Percentiles rank a stretch among this genome's conserved stretches.
Evolutionary conservation across 2,329 filamentous ascomycete species (phyloP).

Genomic region (Colletotrichum salicis): DNA sequence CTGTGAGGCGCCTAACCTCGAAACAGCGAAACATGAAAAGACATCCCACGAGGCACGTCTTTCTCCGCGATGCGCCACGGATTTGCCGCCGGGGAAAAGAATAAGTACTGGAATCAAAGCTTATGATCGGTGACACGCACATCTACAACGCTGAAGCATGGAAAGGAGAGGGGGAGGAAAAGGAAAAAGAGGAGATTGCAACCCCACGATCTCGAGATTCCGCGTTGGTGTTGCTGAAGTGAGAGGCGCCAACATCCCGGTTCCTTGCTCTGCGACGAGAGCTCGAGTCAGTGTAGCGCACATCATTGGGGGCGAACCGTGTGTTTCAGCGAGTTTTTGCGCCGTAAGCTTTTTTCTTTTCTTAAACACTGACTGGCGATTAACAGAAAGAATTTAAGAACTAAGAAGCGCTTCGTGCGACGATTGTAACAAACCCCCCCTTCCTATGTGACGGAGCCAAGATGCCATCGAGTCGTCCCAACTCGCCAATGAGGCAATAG

Average conservation of each 20-base stretch:
- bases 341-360: background rate
- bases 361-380: background rate
- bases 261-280: constrained; percentile 4
- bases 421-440: background rate
- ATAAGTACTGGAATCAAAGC: too few species aligned
- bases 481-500: background rate
- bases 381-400: background rate
- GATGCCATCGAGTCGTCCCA: background rate
- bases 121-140: background rate
- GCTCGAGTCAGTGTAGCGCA: constrained; percentile 15
- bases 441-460: background rate
- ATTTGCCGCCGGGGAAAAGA: background rate
- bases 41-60: background rate
- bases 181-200: background rate
- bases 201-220: background rate
- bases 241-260: background rate
- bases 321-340: constrained; percentile 24
- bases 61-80: background rate
- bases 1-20: background rate
- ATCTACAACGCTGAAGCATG: background rate
- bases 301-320: background rate
- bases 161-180: background rate
- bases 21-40: background rate
- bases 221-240: background rate
- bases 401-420: background rate